These are phyloP conservation scores for Nematocida sp. DNA, from an alignment of 371 early-diverging fungal species.

Conservation along the genomic window DNA sequence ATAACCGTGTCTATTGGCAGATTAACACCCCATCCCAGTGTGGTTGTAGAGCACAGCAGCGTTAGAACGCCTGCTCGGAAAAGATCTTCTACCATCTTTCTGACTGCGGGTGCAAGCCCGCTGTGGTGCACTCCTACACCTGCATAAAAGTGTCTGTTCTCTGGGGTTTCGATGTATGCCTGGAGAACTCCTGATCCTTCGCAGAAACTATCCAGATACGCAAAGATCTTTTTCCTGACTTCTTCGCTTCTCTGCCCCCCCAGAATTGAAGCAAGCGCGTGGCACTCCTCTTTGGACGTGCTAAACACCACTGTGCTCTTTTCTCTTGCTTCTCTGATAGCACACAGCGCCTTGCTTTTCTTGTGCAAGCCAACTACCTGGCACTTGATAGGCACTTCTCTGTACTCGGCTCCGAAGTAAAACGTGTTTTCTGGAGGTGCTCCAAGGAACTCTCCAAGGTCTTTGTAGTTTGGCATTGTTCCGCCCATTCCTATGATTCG, in stretches of 20 bases:
- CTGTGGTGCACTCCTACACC: conserved; percentile 97
- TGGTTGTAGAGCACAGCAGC: conserved; percentile 91
- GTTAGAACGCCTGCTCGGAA: conserved; percentile 81
- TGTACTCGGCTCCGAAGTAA: conserved; percentile 79
- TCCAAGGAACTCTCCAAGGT: conserved; percentile 87
- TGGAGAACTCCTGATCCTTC: background rate
- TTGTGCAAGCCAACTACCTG: conserved; percentile 67
- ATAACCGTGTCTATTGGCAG: conserved; percentile 96
- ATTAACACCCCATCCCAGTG: conserved; percentile 99
- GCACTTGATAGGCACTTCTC: conserved; percentile 69
- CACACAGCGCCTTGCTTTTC: background rate
- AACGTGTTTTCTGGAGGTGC: conserved; percentile 76
- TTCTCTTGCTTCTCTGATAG: conserved; percentile 13
- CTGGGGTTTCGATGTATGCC: background rate
- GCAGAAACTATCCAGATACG: background rate
- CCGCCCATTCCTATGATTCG: conserved; percentile 92
- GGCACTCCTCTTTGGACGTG: conserved; percentile 19
- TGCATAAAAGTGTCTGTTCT: background rate
- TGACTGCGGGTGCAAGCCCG: conserved; percentile 84
- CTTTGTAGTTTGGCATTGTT: conserved; percentile 93
- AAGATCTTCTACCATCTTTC: conserved; percentile 81
- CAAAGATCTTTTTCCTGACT: background rate
- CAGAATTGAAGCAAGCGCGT: conserved; percentile 22
- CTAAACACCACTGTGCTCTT: conserved; percentile 40
- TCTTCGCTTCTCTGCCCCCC: background rate